Evolutionary conservation across 2,329 filamentous ascomycete species (phyloP), one percentile per base, ranked within the genome.

Genomic region (Fusarium sp.): DNA sequence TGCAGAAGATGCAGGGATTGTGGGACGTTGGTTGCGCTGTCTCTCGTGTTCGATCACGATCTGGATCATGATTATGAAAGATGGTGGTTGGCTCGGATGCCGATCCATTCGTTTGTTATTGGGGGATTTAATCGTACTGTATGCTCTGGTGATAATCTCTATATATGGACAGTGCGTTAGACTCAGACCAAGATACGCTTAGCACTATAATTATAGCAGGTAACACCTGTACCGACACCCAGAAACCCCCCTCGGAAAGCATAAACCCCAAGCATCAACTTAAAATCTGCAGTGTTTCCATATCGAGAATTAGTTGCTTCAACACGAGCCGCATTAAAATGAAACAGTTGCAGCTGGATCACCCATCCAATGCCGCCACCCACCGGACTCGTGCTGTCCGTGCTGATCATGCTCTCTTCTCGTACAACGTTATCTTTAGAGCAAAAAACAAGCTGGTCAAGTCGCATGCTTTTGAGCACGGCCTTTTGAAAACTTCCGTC

Each of bases 61-160:
- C 71, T 70, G 60, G 68, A 69, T 72, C 39, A 63, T 62, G 63
- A 68, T 67, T 53, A 45, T 52, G 44, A 55, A 45, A 31, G 42
- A 59, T 35, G 27, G 25, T 56, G 68, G 71, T 72, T 73, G 71
- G 71, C 27, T 65, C 71, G 68, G 71, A 69, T 60, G 52, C 41
- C 39, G 27, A 20, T 60, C 45, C 59, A 68, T 58, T 68, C 71
- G 67, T 62, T 49, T 47, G 22, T 35, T 52, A 41, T 58, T 22
- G 42, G 17, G 10, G 10, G 8, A 6, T 7, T 33, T 35, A 15
- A 45, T 14, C 59, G 52, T 58, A 76, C 74, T 75, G 74, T 75
- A 33, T 27, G 4, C 1, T 4, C 12, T 18, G 25, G 35, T 33
- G 11, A 17, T 15, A 5, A 20, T 5, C 13, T 6, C 17, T 17